Evolutionary conservation across 257 asterid species (phyloP).

Genomic region (Solanum gracilifrons): DNA sequence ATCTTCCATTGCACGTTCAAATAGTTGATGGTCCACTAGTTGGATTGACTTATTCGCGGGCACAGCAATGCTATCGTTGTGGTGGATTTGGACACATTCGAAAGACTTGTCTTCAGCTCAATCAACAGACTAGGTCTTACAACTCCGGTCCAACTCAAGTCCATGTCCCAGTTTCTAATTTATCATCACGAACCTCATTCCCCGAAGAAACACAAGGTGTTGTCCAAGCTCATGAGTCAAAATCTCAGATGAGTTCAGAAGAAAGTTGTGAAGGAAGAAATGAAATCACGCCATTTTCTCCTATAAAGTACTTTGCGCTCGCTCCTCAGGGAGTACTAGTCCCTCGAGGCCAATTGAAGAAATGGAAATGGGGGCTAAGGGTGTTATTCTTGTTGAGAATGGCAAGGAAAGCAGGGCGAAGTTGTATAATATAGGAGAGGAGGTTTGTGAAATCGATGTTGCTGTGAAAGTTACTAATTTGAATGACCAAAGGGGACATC

Average conservation of each 20-base stretch:
- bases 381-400: not conserved
- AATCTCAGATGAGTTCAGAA: not conserved
- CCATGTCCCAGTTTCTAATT: not conserved
- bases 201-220: not conserved
- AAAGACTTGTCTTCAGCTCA: not conserved
- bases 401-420: not conserved
- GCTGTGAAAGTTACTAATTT: not conserved
- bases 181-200: not conserved
- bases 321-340: not conserved
- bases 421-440: not conserved
- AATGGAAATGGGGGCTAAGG: not conserved
- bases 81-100: not conserved
- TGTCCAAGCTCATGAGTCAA: not conserved
- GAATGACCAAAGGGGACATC: not conserved
- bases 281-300: not conserved
- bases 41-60: not conserved
- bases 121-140: not conserved
- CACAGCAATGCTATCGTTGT: not conserved
- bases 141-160: not conserved
- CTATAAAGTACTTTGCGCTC: not conserved
- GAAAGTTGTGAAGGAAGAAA: not conserved
- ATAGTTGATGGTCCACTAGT: not conserved
- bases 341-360: not conserved
- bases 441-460: not conserved
- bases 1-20: not conserved